Percentiles rank a stretch among this genome's conserved stretches.
Evolutionary conservation across 2,329 filamentous ascomycete genomes (phyloP).

Genomic region (Penicillium sp.): DNA sequence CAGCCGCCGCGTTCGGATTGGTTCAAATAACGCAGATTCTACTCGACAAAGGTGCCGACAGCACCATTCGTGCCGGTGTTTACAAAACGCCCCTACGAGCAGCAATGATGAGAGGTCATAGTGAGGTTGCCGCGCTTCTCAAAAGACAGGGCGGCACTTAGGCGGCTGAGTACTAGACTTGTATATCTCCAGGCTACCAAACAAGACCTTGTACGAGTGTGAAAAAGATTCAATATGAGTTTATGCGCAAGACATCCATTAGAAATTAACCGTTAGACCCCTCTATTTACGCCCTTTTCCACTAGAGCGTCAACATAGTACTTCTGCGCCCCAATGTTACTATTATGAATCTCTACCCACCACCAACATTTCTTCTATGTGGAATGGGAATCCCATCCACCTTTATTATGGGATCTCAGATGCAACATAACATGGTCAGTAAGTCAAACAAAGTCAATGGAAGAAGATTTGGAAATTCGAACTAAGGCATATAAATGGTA

Average conservation of each 20-base stretch:
- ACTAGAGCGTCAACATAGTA: no score
- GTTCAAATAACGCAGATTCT: background rate
- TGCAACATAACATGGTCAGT: background rate
- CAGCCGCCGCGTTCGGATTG: background rate
- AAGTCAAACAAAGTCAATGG: background rate
- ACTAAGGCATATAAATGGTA: background rate
- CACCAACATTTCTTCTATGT: background rate
- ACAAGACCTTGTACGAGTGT: no score
- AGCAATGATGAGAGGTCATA: background rate
- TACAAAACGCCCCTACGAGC: background rate
- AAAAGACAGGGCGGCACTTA: background rate
- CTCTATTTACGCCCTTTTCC: no score
- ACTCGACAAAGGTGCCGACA: background rate
- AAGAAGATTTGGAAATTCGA: background rate
- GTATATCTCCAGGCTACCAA: no score
- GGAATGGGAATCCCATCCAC: background rate
- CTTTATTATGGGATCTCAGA: background rate
- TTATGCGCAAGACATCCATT: no score
- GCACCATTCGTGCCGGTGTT: background rate
- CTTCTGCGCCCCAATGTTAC: no score
- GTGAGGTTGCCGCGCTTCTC: background rate
- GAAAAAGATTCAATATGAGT: no score
- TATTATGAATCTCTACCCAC: background rate
- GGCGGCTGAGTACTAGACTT: background rate
- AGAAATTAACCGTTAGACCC: no score